Evolutionary conservation across 129 eudicot genomes (phyloP), one percentile per base, ranked within the genome.

Genomic region (Gnaphalium uliginosum): DNA sequence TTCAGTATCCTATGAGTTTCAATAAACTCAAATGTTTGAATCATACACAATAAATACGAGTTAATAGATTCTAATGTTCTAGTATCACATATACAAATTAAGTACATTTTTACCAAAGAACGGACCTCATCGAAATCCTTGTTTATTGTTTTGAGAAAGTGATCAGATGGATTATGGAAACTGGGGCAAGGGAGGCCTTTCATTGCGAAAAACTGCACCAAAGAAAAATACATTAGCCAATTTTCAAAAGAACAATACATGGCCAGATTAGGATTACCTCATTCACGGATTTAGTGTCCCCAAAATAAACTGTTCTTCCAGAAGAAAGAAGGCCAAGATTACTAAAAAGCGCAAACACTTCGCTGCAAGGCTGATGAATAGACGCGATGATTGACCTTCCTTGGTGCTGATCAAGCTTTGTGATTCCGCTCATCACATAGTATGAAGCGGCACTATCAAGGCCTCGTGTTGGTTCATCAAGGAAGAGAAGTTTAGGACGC

Each of bases 391-490:
- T 77, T 8, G 84, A 76, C 79, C 78, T 76, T 15, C 39, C 43
- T 32, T 83, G 59, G 4, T 75, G 78, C 4, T 35, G 76, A 14
- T 80, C 81, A 9, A 83, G 75, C 50, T 53, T 67, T 8, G 43
- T 61, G n/a, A 76, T 76, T 1, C 72, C 67, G 9, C 23, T 76
- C 87, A 84, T 84, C 30, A 84, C 87, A 66, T 84, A 78, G 60
- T 80, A 84, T 8, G 85, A 80, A 0, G 87, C 74, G 4, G 78
- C 82, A 75, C 88, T 80, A 25, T 76, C 82, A 11, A 80, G 72
- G 25, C 88, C 74, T 22, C 82, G 76, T 2, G 88, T 80, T 17
- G 83, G 88, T 81, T 84, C 88, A 33, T 77, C 85, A 1, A 80
- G 65, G n/a, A 84, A 80, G 15, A 79, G 74, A 57, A 76, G 77